Percentiles rank a stretch among this genome's conserved stretches.
Evolutionary conservation across 1,139 yeast species (phyloP).

Genomic region (Geotrichum carabidarum): DNA sequence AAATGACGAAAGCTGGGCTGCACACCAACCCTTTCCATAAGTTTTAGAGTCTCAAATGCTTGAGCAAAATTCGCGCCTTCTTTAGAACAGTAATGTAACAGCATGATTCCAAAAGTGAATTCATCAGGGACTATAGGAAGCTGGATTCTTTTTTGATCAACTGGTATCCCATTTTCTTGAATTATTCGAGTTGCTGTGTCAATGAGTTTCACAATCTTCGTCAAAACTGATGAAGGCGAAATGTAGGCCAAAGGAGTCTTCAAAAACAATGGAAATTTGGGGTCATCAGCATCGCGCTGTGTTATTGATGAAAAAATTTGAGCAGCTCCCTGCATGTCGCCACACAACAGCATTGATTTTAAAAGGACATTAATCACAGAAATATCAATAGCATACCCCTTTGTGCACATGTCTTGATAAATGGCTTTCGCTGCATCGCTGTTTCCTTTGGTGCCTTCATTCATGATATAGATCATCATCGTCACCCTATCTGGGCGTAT

Average conservation of each 20-base stretch:
- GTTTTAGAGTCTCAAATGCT: neutral
- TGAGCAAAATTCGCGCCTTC: slow-evolving; percentile 3
- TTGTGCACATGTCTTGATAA: slow-evolving; percentile 17
- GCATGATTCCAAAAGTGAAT: slow-evolving; percentile 15
- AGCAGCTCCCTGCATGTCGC: slow-evolving; percentile 20
- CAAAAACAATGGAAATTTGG: neutral
- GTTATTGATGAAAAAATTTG: slow-evolving; percentile 9
- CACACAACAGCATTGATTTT: slow-evolving; percentile 20
- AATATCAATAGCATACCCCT: slow-evolving; percentile 21
- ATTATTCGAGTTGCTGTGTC: slow-evolving; percentile 15
- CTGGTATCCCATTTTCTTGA: neutral
- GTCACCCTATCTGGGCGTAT: slow-evolving; percentile 25
- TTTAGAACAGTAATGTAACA: slow-evolving; percentile 12
- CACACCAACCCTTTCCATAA: slow-evolving; percentile 8
- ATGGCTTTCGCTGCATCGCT: slow-evolving; percentile 20
- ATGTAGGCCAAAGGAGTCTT: neutral
- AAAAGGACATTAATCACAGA: slow-evolving; percentile 21
- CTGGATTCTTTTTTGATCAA: neutral
- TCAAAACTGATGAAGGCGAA: slow-evolving; percentile 1
- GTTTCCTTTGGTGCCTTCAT: slow-evolving; percentile 21
- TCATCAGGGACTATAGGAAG: slow-evolving; percentile 15
- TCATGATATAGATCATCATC: slow-evolving; percentile 22
- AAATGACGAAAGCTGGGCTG: slow-evolving; percentile 3
- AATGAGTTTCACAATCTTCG: slow-evolving; percentile 9
- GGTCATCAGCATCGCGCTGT: neutral